Conservation (phyloP, 441 rosid genomes). For the Adansonia grandidieri region DNA sequence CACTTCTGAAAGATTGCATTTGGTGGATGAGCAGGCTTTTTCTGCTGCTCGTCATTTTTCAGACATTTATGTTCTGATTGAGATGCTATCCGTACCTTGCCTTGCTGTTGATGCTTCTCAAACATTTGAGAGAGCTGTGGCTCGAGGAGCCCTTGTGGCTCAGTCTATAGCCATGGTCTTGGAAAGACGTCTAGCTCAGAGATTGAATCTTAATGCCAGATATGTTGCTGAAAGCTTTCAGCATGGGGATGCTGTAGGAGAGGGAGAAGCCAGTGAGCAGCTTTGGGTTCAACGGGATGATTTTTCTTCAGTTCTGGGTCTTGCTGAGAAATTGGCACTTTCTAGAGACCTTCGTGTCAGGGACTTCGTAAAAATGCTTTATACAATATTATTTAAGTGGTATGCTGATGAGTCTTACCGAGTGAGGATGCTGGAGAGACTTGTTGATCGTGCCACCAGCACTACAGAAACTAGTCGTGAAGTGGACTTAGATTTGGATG, state of each 20-base stretch:
- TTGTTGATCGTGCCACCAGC: conserved; percentile 83
- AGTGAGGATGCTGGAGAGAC: conserved; percentile 82
- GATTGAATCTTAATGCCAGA: conserved; percentile 54
- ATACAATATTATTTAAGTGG: conserved; percentile 85
- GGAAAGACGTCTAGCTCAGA: conserved; percentile 74
- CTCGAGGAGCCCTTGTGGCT: conserved; percentile 77
- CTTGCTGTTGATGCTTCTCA: conserved; percentile 90
- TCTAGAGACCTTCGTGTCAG: conserved; percentile 72
- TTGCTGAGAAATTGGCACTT: conserved; percentile 87
- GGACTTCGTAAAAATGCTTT: conserved; percentile 84
- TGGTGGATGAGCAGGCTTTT: conserved; percentile 62
- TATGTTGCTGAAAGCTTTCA: conserved; percentile 58
- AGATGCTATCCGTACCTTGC: conserved; percentile 88
- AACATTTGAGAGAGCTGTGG: conserved; percentile 93
- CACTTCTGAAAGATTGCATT: conserved; percentile 55
- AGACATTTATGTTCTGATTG: conserved; percentile 85
- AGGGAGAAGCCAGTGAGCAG: conserved; percentile 70
- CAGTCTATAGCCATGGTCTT: conserved; percentile 81
- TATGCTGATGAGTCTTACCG: conserved; percentile 80
- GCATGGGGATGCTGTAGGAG: conserved; percentile 59
- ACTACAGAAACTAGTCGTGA: conserved; percentile 65
- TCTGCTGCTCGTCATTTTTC: conserved; percentile 61
- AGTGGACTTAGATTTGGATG: conserved; percentile 75
- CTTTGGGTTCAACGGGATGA: conserved; percentile 66
- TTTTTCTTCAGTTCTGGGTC: conserved; percentile 78